phyloP scores from a whole-genome alignment of 352 stramenopile species.

The Aphanomyces astaci region DNA sequence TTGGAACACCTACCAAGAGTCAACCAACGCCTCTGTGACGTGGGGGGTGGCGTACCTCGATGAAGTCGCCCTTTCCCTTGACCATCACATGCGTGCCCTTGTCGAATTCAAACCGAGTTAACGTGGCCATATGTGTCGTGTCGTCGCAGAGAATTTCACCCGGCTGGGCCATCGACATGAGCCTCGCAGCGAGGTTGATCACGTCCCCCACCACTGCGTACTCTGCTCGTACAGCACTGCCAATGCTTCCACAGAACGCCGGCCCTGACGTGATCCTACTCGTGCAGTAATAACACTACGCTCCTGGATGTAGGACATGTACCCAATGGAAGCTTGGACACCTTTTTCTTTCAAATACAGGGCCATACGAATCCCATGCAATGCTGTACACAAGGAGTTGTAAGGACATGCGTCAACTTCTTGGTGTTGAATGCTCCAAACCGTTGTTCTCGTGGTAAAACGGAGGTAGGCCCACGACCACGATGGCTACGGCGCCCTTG shows the following conservation, averaged over 20 bases:
- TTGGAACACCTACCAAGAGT: constrained; percentile 37
- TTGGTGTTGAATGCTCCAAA: constrained; percentile 21
- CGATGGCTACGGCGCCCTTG: constrained; percentile 72
- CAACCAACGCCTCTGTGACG: constrained; percentile 11
- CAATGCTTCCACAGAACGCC: constrained; percentile 46
- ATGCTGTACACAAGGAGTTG: constrained; percentile 29
- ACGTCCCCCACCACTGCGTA: constrained; percentile 79
- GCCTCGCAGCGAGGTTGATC: constrained; percentile 69
- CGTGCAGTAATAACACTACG: not conserved
- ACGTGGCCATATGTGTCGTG: constrained; percentile 46
- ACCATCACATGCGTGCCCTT: constrained; percentile 39
- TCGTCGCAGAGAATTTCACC: constrained; percentile 73
- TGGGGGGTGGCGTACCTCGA: constrained; percentile 15
- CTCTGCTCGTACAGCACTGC: constrained; percentile 55
- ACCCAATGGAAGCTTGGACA: constrained; percentile 60
- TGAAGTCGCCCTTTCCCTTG: constrained; percentile 44
- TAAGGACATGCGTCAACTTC: not conserved
- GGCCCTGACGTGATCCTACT: constrained; percentile 57
- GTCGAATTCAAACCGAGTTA: constrained; percentile 48
- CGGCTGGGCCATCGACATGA: constrained; percentile 55
- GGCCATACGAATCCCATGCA: constrained; percentile 57
- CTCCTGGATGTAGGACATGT: constrained; percentile 5
- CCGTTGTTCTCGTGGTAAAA: constrained; percentile 84
- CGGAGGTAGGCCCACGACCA: constrained; percentile 64
- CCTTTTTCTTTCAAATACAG: constrained; percentile 57